Conservation (phyloP, 2,329 filamentous ascomycete species). For the Aschersonia sp. region DNA sequence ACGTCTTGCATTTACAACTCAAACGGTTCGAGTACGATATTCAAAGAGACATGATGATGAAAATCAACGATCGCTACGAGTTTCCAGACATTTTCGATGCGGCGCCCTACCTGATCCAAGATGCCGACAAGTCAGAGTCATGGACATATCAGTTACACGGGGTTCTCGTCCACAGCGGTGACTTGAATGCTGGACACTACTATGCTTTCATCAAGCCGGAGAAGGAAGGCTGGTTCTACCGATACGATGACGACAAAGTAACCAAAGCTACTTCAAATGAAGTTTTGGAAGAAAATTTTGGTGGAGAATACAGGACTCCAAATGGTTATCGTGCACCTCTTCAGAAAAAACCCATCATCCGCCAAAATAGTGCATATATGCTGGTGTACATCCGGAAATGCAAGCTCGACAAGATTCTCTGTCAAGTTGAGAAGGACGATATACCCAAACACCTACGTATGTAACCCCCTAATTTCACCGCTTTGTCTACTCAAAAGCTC, state of each 20-base stretch:
- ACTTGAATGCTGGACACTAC: conserved; percentile 94
- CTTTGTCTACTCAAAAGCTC: neutral
- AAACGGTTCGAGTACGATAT: conserved; percentile 98
- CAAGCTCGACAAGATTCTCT: conserved; percentile 68
- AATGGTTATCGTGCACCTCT: conserved; percentile 31
- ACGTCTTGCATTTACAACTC: conserved; percentile 85
- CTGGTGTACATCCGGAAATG: conserved; percentile 91
- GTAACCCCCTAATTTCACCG: conserved; percentile 10
- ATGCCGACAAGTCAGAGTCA: conserved; percentile 74
- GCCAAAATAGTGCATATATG: conserved; percentile 89
- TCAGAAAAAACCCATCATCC: conserved; percentile 47
- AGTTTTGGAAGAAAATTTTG: conserved; percentile 92
- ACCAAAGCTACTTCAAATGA: conserved; percentile 87
- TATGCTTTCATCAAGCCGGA: conserved; percentile 92
- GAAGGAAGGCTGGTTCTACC: conserved; percentile 91
- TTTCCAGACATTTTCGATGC: conserved; percentile 78
- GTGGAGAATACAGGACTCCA: conserved; percentile 59
- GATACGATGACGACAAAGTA: conserved; percentile 93
- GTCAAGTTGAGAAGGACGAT: conserved; percentile 60
- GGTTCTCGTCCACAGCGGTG: conserved; percentile 90
- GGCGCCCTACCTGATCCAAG: conserved; percentile 71
- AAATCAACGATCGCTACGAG: conserved; percentile 88
- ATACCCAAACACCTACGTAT: conserved; percentile 70
- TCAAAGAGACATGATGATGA: conserved; percentile 94
- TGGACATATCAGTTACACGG: conserved; percentile 91